These are phyloP conservation scores for Aegilops bicornis DNA, from an alignment of 176 grass and related monocot genomes.

Conservation along the genomic window DNA sequence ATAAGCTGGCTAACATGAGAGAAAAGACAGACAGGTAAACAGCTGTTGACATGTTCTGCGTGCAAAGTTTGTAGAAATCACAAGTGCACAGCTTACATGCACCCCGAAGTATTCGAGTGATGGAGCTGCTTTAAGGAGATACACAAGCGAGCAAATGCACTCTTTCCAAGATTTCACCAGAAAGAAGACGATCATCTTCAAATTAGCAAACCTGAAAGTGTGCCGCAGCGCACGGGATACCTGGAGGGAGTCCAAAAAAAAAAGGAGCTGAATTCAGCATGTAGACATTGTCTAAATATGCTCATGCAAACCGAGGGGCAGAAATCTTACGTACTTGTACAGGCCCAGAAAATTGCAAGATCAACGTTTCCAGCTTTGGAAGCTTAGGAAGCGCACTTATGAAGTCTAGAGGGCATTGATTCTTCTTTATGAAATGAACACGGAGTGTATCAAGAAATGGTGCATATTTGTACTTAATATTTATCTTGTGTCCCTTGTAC, in stretches of 20 bases:
- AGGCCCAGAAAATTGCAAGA: not conserved
- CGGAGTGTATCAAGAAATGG: not conserved
- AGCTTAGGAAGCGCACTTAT: not conserved
- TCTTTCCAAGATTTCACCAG: slow-evolving; percentile 18
- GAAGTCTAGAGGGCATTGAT: slow-evolving; percentile 1
- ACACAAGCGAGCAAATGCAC: not conserved
- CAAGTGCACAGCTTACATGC: not conserved
- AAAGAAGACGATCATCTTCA: slow-evolving; percentile 1
- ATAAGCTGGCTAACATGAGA: not conserved
- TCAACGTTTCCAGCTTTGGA: not conserved
- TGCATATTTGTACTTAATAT: not conserved
- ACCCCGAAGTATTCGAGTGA: not conserved
- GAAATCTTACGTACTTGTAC: slow-evolving; percentile 17
- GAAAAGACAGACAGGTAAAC: not conserved
- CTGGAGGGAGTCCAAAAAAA: not conserved
- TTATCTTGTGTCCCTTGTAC: not conserved
- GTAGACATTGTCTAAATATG: not conserved
- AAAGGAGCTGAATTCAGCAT: not conserved
- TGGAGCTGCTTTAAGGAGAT: not conserved
- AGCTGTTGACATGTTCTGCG: not conserved
- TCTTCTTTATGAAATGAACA: not conserved
- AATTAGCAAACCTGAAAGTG: not conserved
- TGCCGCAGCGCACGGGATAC: not conserved
- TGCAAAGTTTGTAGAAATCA: not conserved
- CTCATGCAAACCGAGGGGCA: not conserved